A percentile compares a stretch with the other conserved stretches of the same genome.
Evolutionary conservation across 1,284 basidiomycete species (phyloP).

Genomic region (Uromyces viciae-fabae): DNA sequence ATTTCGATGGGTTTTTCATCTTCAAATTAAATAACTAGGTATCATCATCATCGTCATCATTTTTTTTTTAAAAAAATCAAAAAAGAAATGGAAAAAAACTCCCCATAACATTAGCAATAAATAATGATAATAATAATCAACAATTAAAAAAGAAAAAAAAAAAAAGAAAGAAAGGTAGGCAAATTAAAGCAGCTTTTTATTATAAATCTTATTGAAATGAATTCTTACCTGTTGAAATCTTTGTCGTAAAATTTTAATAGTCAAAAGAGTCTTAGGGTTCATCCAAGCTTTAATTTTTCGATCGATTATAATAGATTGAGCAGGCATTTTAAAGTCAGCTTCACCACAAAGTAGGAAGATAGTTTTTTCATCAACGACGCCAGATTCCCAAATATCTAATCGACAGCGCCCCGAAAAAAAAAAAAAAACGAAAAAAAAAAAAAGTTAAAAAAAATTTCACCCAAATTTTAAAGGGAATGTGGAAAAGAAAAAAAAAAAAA

Average conservation of each 20-base stretch:
- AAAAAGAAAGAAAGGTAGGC: not conserved
- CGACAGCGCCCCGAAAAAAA: no score
- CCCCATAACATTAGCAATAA: no score
- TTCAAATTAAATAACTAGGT: slow-evolving; percentile 40
- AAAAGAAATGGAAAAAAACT: not conserved
- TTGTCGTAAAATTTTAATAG: slow-evolving; percentile 39
- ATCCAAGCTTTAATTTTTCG: slow-evolving; percentile 42
- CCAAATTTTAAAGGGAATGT: no score
- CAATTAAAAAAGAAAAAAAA: not conserved
- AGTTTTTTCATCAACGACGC: slow-evolving; percentile 78
- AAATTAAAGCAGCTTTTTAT: not conserved
- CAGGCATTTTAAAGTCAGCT: slow-evolving; percentile 66
- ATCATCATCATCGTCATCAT: no score
- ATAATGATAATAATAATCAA: no score
- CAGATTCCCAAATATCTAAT: slow-evolving; percentile 84
- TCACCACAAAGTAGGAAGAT: slow-evolving; percentile 86
- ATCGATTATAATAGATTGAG: slow-evolving; percentile 51
- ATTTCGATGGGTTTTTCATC: slow-evolving; percentile 43
- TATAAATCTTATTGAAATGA: no score
- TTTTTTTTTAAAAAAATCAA: not conserved
- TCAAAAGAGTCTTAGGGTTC: slow-evolving; percentile 37
- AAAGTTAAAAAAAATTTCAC: no score
- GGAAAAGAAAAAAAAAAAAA: no score
- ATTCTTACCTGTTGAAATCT: slow-evolving; percentile 41
- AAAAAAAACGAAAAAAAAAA: no score